These are phyloP conservation scores for Candolleomyces eurysporus DNA, from an alignment of 768 basidiomycete species.

Conservation along the genomic window DNA sequence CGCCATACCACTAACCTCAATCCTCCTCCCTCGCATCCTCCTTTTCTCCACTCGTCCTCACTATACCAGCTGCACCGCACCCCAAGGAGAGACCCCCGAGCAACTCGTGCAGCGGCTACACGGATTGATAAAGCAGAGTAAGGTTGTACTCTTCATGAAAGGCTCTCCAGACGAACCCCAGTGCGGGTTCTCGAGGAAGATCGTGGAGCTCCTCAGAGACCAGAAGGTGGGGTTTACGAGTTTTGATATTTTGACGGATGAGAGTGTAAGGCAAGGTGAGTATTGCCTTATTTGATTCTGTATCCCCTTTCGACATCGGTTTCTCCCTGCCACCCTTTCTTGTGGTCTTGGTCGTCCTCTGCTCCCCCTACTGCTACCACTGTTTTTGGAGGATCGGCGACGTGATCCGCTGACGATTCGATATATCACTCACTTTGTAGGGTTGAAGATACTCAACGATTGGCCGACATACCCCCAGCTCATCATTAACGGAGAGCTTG, in stretches of 20 bases:
- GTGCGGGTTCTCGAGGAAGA: conserved; percentile 84
- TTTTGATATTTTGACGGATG: conserved; percentile 85
- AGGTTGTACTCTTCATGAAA: conserved; percentile 90
- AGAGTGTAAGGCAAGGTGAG: conserved; percentile 76
- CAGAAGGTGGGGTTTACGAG: conserved; percentile 64
- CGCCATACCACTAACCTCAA: no score
- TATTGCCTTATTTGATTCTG: conserved; percentile 9
- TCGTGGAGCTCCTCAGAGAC: conserved; percentile 63
- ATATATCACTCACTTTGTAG: conserved; percentile 30
- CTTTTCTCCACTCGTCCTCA: no score
- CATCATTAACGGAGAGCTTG: conserved; percentile 85
- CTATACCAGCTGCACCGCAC: conserved; percentile 13
- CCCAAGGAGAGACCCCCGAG: conserved; percentile 54
- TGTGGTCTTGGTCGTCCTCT: no score
- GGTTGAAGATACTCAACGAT: conserved; percentile 73
- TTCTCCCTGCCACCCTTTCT: no score
- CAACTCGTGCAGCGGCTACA: conserved; percentile 65
- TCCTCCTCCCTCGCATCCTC: no score
- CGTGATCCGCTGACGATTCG: no score
- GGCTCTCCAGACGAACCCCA: conserved; percentile 73
- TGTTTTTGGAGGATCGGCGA: no score
- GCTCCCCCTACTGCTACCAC: no score
- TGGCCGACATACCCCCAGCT: conserved; percentile 92
- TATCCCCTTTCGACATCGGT: no score
- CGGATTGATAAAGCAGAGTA: conserved; percentile 72